phyloP scores from a whole-genome alignment of 768 basidiomycete species.

The Gautieria morchelliformis region DNA sequence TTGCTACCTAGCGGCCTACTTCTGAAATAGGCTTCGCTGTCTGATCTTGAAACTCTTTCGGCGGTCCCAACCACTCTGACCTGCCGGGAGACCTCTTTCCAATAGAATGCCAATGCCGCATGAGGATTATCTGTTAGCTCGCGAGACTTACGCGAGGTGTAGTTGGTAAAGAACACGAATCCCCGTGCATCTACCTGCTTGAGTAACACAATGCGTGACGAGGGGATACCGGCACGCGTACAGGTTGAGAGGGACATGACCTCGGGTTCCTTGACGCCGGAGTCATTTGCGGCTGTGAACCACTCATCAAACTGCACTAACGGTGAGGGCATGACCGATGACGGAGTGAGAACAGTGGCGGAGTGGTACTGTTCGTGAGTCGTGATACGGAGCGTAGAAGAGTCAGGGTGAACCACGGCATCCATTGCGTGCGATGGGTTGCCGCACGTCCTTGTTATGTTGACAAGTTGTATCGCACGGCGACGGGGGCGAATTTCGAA shows the following conservation, averaged over 20 bases:
- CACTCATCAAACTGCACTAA: conserved; percentile 79
- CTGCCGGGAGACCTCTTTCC: conserved; percentile 73
- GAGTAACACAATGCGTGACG: conserved; percentile 82
- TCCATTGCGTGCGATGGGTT: background rate
- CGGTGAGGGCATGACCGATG: conserved; percentile 54
- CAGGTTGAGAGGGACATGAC: conserved; percentile 77
- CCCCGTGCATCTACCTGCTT: conserved; percentile 83
- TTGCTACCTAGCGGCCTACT: conserved; percentile 75
- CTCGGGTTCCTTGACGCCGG: conserved; percentile 77
- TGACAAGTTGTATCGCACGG: background rate
- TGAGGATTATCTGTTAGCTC: conserved; percentile 73
- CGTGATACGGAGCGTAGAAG: conserved; percentile 42
- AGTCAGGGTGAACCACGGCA: background rate
- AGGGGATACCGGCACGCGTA: conserved; percentile 62
- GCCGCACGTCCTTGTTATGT: background rate
- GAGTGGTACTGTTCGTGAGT: conserved; percentile 71
- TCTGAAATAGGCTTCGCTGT: conserved; percentile 77
- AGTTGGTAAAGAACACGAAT: conserved; percentile 97
- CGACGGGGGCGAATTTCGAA: background rate
- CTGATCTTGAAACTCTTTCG: conserved; percentile 62
- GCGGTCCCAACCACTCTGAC: conserved; percentile 80
- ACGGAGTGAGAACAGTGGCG: conserved; percentile 52
- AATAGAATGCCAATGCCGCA: conserved; percentile 83
- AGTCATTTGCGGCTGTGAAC: conserved; percentile 59
- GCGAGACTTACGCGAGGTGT: conserved; percentile 81